Evolutionary conservation across 371 early-diverging fungal species (phyloP), one percentile per base, ranked within the genome.

Genomic region (Rhizomucor pusillus): DNA sequence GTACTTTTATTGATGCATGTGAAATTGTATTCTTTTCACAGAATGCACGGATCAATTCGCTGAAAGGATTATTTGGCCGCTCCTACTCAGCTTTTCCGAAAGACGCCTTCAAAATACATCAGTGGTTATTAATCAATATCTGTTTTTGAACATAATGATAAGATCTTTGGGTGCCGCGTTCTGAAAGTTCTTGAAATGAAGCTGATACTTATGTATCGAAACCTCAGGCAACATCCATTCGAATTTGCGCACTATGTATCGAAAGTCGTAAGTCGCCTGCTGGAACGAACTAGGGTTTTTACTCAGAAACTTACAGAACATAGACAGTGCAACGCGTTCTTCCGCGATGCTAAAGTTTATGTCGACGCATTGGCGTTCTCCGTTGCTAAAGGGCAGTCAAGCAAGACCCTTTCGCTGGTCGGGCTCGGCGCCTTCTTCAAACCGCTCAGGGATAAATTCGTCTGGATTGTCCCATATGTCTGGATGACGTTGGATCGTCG

Each of bases 321-420:
- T 65, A 14, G 68, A 48, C 18, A 79, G 56, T 5, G 73, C 40
- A 10, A 83, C 61, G 5, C 56, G 56, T 43, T 63, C 57, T 45
- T 67, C 67, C 3, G 61, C 54, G 24, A 60, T 16, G 19, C 43
- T 47, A 43, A 67, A 67, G 36, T 57, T 63, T 43, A 53, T 75
- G 22, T 79, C 81, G 43, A 79, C 68, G 47, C 84, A 83, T 54
- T 75, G 64, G 46, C 82, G 29, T 36, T 34, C 5, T 22, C 65
- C 65, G 29, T 52, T 55, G 1, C 57, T 49, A 20, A 60, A 65
- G n/a, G 57, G 55, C 11, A 65, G 12, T 54, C 57, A 60, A 19
- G 11, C 16, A 14, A 41, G 14, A n/a, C 47, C 43, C 25, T 14
- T 50, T 19, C 5, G 41, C 0, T 46, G 12, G 7, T 51, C 52